A percentile compares a stretch with the other conserved stretches of the same genome.
These are phyloP conservation scores for Trypanosoma vivax DNA, from an alignment of 208 protist genomes.

Conservation along the genomic window DNA sequence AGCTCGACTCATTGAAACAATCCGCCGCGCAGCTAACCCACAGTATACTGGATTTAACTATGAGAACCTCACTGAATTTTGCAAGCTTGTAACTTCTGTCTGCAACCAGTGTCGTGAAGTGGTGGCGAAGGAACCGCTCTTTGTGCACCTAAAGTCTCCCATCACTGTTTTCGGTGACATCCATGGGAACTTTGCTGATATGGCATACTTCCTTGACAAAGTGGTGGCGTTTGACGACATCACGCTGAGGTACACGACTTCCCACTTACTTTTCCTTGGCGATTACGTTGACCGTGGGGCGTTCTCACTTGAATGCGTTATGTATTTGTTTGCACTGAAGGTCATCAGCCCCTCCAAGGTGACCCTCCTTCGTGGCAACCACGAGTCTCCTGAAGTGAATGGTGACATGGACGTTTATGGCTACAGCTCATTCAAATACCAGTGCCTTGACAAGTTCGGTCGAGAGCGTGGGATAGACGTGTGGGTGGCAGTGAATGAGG, in stretches of 20 bases:
- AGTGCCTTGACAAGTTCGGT: conserved; percentile 89
- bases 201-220: conserved; percentile 87
- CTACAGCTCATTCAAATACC: conserved; percentile 89
- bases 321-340: conserved; percentile 87
- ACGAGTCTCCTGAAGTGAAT: conserved; percentile 90
- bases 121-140: conserved; percentile 82
- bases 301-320: conserved; percentile 84
- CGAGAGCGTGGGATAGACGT: conserved; percentile 76
- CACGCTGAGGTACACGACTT: conserved; percentile 88
- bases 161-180: conserved; percentile 91
- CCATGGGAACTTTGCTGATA: conserved; percentile 91
- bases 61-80: conserved; percentile 77
- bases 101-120: conserved; percentile 79
- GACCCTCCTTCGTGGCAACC: conserved; percentile 90
- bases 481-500: conserved; percentile 87
- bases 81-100: conserved; percentile 82
- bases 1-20: conserved; percentile 78
- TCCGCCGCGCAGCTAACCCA: conserved; percentile 67
- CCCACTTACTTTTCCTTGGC: conserved; percentile 96
- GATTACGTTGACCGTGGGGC: conserved; percentile 98
- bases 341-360: conserved; percentile 85
- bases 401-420: conserved; percentile 90
- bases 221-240: conserved; percentile 85
- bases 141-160: conserved; percentile 84
- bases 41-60: conserved; percentile 74